Evolutionary conservation across 2,329 filamentous ascomycete genomes (phyloP), one percentile per base, ranked within the genome.

Genomic region (Cladosporium sp.): DNA sequence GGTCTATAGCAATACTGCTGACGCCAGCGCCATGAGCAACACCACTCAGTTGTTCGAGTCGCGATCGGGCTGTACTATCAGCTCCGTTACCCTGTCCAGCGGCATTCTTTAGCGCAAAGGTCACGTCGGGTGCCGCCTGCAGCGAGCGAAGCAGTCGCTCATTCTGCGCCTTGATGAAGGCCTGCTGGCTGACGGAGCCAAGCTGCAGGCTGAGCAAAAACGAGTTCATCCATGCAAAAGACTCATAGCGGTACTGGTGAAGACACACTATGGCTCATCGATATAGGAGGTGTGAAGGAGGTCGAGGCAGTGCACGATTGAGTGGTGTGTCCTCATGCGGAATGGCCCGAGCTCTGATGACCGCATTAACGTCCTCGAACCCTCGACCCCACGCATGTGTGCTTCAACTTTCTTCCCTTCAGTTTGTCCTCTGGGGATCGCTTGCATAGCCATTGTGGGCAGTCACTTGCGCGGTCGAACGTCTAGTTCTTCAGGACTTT

Each of bases 1-100:
- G 87, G 73, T 97, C 93, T 46, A 97, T 84, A 0, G 90, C 88
- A 49, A 97, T 80, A 46, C 89, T 87, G 73, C 90, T 95, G 44
- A 93, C 91, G 16, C 93, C 93, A 4, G 91, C 86, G 63, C 86
- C 85, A 77, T 97, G 93, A 1, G 92, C 91, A 18, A 49, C 46
- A 26, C 56, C 56, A 46, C 56, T 29, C 35, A 29, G 29, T 44
- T 53, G 28, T 57, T 52, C 61, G 72, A 71, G 31, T 77, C 78
- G 58, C 31, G 18, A 14, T 73, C 68, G 62, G 53, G 63, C 62
- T n/a, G 26, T 21, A 16, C 35, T 37, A 4, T 26, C 44, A 31
- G 33, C 46, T 7, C 23, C 33, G 26, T 52, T 53, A 31, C 59
- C 40, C 40, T 31, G 21, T 23, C 21, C 23, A 23, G 50, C 26